Base-by-base conservation (phyloP, 257 asterid genomes). In the Marsdenia floribunda region DNA sequence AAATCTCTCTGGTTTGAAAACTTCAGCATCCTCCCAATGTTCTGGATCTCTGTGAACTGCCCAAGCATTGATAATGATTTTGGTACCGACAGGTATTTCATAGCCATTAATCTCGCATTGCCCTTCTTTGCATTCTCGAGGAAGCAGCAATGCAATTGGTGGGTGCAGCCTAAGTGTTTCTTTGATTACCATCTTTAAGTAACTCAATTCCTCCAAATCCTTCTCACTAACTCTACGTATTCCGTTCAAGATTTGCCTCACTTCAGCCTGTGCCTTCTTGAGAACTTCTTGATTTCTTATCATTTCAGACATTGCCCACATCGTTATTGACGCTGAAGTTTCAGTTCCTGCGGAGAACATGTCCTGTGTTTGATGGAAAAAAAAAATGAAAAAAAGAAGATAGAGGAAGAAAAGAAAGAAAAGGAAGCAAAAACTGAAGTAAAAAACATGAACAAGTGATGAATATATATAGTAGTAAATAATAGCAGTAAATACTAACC, bases 231-330 rank as follows among this genome's bases (percentile, higher is more conserved):
- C 49, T 68, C 42, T 75, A 0, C 68, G 71, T 65, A 60, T 78
- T 53, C 64, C 76, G 10, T 59, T 74, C 18, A 82, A 55, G 3
- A 78, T 70, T 19, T 74, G 53, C 67, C 71, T 59, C 52, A 78
- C 74, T 18, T 82, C 85, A 16, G 44, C 68, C 16, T 73, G 77
- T n/a, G 78, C 85, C 61, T 26, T 78, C 3, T 22, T 68, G 35
- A 82, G 37, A 29, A 76, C 54, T 26, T n/a, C n/a, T 18, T 82
- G 80, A 19, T 82, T 76, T 70, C 71, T 78, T 38, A 78, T 57
- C 82, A 78, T 78, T 73, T 82, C 80, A 46, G 78, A 70, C 85
- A 82, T 82, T 9, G 82, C 76, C 78, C 79, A 78, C 22, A 65
- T 74, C n/a, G 71, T 15, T 0, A 12, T 21, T 7, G 66, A 71